phyloP scores from a whole-genome alignment of 2,329 filamentous ascomycete genomes.

The Zymoseptoria ardabiliae region DNA sequence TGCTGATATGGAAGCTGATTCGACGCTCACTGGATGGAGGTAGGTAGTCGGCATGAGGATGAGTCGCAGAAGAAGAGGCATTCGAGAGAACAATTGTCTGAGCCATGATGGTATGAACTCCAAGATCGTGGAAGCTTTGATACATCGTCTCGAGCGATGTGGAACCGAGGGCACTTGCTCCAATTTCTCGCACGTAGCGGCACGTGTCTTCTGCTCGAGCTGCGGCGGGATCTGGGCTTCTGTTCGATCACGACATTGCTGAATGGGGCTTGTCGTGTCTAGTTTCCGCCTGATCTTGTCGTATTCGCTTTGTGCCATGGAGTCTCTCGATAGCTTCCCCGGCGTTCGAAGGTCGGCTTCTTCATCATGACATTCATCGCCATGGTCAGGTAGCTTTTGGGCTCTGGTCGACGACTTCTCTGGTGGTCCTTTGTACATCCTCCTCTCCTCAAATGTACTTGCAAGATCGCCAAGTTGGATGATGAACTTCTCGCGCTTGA shows the following conservation, averaged over 20 bases:
- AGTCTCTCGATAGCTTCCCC: background rate
- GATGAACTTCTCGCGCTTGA: too few species aligned
- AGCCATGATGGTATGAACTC: background rate
- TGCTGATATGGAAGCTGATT: background rate
- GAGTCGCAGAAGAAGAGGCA: background rate
- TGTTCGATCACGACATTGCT: background rate
- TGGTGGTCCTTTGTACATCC: too few species aligned
- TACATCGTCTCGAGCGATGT: background rate
- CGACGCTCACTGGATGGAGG: background rate
- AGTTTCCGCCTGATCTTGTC: background rate
- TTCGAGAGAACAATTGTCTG: background rate
- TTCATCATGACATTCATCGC: too few species aligned
- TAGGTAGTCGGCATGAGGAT: background rate
- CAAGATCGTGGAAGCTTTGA: background rate
- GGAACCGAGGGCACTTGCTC: background rate
- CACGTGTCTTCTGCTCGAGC: background rate
- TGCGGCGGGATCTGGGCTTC: background rate
- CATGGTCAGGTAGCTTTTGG: too few species aligned
- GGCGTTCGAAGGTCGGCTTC: background rate
- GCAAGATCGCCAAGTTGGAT: too few species aligned
- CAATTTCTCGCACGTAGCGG: background rate
- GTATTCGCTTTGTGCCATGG: background rate
- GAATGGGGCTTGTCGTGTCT: background rate
- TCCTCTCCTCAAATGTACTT: too few species aligned
- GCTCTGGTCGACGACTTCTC: too few species aligned